phyloP scores from a whole-genome alignment of 2,329 filamentous ascomycete species.

The Aureobasidium sp. region DNA sequence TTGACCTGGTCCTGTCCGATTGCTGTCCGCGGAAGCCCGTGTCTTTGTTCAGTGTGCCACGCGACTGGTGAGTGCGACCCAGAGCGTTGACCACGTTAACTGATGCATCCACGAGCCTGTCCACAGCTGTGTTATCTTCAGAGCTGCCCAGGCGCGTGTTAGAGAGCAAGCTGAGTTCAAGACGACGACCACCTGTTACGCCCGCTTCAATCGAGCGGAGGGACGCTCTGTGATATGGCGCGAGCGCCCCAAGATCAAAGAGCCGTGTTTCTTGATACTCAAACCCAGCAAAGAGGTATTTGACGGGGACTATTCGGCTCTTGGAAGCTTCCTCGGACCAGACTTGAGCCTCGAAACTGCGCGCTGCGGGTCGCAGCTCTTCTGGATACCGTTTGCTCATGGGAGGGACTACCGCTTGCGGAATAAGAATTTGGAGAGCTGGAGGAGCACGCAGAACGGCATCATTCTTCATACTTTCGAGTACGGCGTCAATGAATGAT shows the following conservation, averaged over 20 bases:
- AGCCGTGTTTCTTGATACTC: conserved; percentile 2
- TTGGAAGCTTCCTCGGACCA: too few species aligned
- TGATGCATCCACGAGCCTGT: not conserved
- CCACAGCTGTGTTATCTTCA: not conserved
- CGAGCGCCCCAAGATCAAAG: not conserved
- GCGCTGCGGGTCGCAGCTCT: not conserved
- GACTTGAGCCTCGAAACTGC: not conserved
- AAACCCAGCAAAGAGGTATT: conserved; percentile 15
- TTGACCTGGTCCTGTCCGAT: not conserved
- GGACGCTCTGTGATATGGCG: not conserved
- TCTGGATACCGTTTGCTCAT: not conserved
- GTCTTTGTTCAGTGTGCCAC: too few species aligned
- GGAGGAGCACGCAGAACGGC: conserved; percentile 1
- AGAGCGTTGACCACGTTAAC: not conserved
- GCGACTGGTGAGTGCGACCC: too few species aligned
- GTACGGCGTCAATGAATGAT: conserved; percentile 7
- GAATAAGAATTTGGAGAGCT: not conserved
- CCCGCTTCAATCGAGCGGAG: conserved; percentile 8
- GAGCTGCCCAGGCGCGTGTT: not conserved
- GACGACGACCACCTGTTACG: conserved; percentile 9
- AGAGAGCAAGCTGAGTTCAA: not conserved
- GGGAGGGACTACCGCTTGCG: not conserved
- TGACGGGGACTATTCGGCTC: not conserved
- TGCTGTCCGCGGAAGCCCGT: not conserved
- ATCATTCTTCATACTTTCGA: conserved; percentile 1